Evolutionary conservation across 2,329 filamentous ascomycete species (phyloP).

Genomic region (Aspergillus japonicus): DNA sequence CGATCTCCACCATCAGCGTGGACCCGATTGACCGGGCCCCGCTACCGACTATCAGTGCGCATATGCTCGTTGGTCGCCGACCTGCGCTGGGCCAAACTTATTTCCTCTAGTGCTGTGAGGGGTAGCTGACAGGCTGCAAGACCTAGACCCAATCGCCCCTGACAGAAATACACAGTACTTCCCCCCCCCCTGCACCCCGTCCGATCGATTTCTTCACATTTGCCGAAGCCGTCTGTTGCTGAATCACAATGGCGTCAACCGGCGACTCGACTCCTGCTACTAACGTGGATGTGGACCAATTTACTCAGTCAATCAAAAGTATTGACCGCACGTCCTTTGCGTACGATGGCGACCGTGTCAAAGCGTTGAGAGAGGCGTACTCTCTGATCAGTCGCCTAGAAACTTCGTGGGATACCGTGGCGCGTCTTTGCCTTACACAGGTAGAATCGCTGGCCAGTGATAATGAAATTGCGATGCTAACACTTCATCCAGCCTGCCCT

Average conservation of each 20-base stretch:
- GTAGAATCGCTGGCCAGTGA: neutral
- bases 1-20: neutral
- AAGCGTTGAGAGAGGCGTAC: conserved; percentile 4
- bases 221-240: neutral
- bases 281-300: neutral
- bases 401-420: conserved; percentile 9
- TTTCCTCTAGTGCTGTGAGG: neutral
- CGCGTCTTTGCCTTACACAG: conserved; percentile 1
- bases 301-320: neutral
- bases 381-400: conserved; percentile 4
- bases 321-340: neutral
- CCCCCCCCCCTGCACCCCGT: neutral
- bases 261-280: neutral
- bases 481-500: conserved; percentile 2
- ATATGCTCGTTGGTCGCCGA: neutral
- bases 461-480: neutral
- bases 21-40: neutral
- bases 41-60: neutral
- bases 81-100: neutral
- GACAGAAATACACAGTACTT: neutral
- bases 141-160: neutral
- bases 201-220: neutral
- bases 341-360: conserved; percentile 4
- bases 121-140: neutral
- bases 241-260: neutral